Percentiles rank a stretch among this genome's conserved stretches.
Evolutionary conservation across 768 basidiomycete species (phyloP).

Genomic region (Pleurotus ostreatus): DNA sequence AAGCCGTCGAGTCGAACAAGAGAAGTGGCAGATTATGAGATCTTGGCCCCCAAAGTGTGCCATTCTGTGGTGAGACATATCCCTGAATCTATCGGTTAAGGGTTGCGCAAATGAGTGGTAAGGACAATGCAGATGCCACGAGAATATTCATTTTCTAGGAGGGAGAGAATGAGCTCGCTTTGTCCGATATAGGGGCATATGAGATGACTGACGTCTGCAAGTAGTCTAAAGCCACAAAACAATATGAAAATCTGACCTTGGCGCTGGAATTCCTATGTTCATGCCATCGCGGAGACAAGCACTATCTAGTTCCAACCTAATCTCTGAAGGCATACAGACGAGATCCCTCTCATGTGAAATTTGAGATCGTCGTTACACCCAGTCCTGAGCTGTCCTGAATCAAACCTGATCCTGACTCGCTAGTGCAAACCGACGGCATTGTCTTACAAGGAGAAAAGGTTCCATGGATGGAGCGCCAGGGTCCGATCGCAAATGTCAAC

Average conservation of each 20-base stretch:
- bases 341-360: not conserved
- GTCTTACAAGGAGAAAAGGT: not conserved
- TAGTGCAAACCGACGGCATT: not conserved
- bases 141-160: not conserved
- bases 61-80: slow-evolving; percentile 1
- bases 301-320: not conserved
- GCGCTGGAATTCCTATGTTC: not conserved
- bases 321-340: not conserved
- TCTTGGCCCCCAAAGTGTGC: not conserved
- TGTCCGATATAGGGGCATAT: not conserved
- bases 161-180: not conserved
- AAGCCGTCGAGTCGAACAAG: not conserved
- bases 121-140: slow-evolving; percentile 6
- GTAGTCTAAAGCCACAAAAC: no score
- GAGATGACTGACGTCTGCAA: no score
- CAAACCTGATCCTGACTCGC: not conserved
- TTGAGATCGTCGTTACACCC: not conserved
- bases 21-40: not conserved
- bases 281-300: not conserved
- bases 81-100: not conserved
- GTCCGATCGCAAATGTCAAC: no score
- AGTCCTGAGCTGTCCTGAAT: not conserved
- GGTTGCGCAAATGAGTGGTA: not conserved
- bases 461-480: not conserved
- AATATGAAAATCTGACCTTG: not conserved